A percentile compares a stretch with the other conserved stretches of the same genome.
phyloP scores from a whole-genome alignment of 441 rosid species.

The Viola pubescens region DNA sequence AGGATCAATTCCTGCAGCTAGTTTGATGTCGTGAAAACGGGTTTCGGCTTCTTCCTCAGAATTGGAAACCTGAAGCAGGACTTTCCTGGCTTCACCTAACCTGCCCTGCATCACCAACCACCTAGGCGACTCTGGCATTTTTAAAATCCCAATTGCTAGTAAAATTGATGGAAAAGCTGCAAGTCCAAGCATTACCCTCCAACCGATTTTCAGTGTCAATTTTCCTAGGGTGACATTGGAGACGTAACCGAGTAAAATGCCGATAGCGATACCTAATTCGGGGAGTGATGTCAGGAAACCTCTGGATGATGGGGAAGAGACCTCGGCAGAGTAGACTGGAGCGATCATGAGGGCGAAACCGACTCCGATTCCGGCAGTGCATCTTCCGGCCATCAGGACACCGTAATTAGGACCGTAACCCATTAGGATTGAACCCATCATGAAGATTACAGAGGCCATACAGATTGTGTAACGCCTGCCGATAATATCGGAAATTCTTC shows the following conservation, averaged over 20 bases:
- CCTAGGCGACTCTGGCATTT: conserved; percentile 85
- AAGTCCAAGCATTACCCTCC: conserved; percentile 82
- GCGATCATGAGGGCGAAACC: conserved; percentile 87
- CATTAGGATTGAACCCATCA: conserved; percentile 64
- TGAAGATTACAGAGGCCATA: conserved; percentile 54
- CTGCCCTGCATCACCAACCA: conserved; percentile 75
- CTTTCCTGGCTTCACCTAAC: conserved; percentile 42
- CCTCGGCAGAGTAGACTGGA: conserved; percentile 77
- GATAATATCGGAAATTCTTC: conserved; percentile 68
- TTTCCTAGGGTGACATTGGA: conserved; percentile 53
- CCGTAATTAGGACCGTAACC: conserved; percentile 65
- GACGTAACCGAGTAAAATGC: conserved; percentile 54
- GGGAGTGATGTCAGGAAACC: conserved; percentile 66
- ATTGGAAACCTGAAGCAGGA: conserved; percentile 37
- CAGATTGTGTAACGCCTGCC: conserved; percentile 79
- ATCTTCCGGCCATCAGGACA: conserved; percentile 52
- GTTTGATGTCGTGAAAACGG: conserved; percentile 46
- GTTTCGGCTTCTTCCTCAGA: conserved; percentile 48
- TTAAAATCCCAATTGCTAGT: conserved; percentile 43
- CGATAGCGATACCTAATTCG: conserved; percentile 60
- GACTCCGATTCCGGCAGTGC: conserved; percentile 66
- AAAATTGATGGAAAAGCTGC: conserved; percentile 65
- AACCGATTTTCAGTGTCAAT: conserved; percentile 52
- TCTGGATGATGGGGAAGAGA: conserved; percentile 53
- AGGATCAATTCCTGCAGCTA: conserved; percentile 51